Evolutionary conservation across 148 eudicot species (phyloP), one percentile per base, ranked within the genome.

Genomic region (Vaccinium vitisidaea): DNA sequence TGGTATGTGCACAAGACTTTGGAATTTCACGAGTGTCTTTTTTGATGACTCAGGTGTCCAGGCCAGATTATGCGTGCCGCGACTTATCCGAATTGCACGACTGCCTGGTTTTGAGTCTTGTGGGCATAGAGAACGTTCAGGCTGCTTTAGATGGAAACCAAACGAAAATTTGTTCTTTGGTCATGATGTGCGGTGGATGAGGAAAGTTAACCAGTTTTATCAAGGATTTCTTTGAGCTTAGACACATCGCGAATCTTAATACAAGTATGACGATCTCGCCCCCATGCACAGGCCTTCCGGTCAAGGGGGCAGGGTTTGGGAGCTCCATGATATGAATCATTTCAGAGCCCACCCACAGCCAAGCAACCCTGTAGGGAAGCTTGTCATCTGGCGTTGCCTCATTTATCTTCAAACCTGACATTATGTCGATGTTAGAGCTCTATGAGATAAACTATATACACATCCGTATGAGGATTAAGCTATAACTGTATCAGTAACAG

Each of bases 261-360:
- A 84, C 96, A 94, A 69, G 94, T 83, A 86, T 93, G 95, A 79
- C 95, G 96, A 87, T 97, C 99, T 83, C 98, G 86, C 32, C 99
- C 19, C 95, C 99, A 77, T 93, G 96, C 63, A 89, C 91, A 78
- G 99, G 97, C 15, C 99, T 89, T 23, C 99, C 98, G 9, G 93
- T 92, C 50, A 91, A 87, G 13, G 99, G 98, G 71, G 95, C 99
- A n/a, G 99, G 98, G 88, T 97, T 95, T 19, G 95, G 95, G 95
- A 97, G 99, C 87, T 97, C 99, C 96, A 94, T 95, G 75, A 97
- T 85, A 87, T 97, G 98, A 83, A 95, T 95, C 98, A 95, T 97
- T 88, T 92, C 96, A 54, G 98, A 87, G 52, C 98, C 99, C 63
- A 97, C 98, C 98, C 98, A 95, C 58, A 97, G 90, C 98, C 98